A percentile compares a stretch with the other conserved stretches of the same genome.
phyloP scores from a whole-genome alignment of 768 basidiomycete species.

The Podaxis sp. region DNA sequence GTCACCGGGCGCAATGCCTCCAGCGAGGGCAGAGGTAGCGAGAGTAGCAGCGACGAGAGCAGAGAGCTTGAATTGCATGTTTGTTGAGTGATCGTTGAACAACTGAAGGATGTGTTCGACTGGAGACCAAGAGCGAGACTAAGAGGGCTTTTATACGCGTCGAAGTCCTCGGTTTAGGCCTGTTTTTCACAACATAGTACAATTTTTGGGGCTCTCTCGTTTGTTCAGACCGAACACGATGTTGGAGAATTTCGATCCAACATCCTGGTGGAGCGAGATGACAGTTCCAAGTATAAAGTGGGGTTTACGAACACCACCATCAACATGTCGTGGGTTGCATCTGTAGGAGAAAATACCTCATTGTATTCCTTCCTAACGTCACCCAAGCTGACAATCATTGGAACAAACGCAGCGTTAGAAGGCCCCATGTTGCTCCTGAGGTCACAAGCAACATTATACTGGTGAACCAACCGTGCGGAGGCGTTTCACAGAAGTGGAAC shows the following conservation, averaged over 20 bases:
- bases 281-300: slow-evolving; percentile 1
- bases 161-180: background rate
- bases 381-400: background rate
- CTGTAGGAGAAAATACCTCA: slow-evolving; percentile 19
- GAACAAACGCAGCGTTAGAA: background rate
- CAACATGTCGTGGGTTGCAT: background rate
- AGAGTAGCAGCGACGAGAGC: slow-evolving; percentile 20
- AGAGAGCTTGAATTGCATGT: slow-evolving; percentile 22
- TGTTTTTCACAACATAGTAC: background rate
- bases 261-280: slow-evolving; percentile 5
- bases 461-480: background rate
- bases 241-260: background rate
- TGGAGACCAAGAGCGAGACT: slow-evolving; percentile 4
- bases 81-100: slow-evolving; percentile 14
- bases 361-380: background rate
- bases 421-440: background rate
- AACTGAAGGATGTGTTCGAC: slow-evolving; percentile 18
- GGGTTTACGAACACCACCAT: background rate
- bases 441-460: background rate
- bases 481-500: background rate
- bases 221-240: background rate
- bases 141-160: background rate
- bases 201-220: background rate
- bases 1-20: slow-evolving; percentile 7
- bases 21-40: slow-evolving; percentile 22